These are phyloP conservation scores for Amanita muscaria DNA, from an alignment of 768 basidiomycete genomes.

Conservation along the genomic window DNA sequence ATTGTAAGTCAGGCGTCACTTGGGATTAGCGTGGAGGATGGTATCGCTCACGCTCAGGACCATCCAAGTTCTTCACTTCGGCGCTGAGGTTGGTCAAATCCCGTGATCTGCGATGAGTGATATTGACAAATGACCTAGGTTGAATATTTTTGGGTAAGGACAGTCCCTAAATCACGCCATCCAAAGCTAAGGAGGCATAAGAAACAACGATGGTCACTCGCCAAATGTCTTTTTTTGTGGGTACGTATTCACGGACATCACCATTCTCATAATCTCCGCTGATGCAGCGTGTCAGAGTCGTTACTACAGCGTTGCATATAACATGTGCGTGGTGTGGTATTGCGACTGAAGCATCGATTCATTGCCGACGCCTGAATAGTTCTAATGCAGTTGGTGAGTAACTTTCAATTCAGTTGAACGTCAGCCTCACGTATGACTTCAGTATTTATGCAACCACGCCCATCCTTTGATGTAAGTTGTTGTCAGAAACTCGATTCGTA, in stretches of 20 bases:
- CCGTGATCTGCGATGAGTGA: too few species aligned
- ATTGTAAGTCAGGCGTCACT: constrained; percentile 12
- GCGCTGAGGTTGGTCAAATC: constrained; percentile 20
- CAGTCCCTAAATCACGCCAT: background rate
- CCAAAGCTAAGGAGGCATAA: too few species aligned
- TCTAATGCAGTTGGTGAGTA: constrained; percentile 18
- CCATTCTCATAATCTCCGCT: background rate
- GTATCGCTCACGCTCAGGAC: background rate
- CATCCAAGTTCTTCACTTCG: constrained; percentile 17
- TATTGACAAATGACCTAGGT: constrained; percentile 11
- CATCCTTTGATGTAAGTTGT: constrained; percentile 19
- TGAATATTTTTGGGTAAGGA: constrained; percentile 21
- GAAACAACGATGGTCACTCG: constrained; percentile 25
- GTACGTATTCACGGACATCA: constrained; percentile 12
- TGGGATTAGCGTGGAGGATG: too few species aligned
- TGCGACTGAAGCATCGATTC: background rate
- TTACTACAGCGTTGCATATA: constrained; percentile 26
- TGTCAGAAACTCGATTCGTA: background rate
- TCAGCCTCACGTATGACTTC: constrained; percentile 1
- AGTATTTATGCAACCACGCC: constrained; percentile 21
- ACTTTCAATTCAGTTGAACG: background rate
- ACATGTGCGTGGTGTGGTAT: constrained; percentile 18
- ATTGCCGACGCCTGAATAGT: constrained; percentile 9
- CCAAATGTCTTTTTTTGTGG: constrained; percentile 28
- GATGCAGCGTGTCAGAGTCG: constrained; percentile 18